Base-by-base conservation (phyloP, 75 land plant genomes). In the Cunninghamia lanceolata region DNA sequence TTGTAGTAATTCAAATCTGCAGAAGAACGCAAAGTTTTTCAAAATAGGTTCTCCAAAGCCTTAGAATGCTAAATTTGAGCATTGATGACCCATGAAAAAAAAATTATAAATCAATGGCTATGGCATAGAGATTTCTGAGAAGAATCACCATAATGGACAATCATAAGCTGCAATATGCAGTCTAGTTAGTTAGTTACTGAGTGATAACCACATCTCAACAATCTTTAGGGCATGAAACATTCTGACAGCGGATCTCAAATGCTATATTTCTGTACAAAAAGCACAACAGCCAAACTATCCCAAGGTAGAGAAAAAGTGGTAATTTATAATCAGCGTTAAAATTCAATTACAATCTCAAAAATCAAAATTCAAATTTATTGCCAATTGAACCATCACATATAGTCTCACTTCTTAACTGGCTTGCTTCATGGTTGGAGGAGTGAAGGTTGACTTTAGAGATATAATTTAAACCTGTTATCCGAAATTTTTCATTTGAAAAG, bases 401-500 rank as follows among this genome's bases (percentile, higher is more conserved):
- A 38, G 43, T 21, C 19, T 77, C 80, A 7, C n/a, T 39, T 17
- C 80, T 38, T 19, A 34, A 36, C 40, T 39, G 80, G 80, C 43
- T 77, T 77, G 42, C 80, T 17, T 25, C 43, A 34, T 38, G 8
- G 25, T 77, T 77, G 80, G 42, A 77, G 8, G 10, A 39, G 25
- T 19, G 80, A 39, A 39, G 21, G 40, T 76, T 16, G 9, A 9
- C 1, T 21, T 39, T 77, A 40, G 28, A 8, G n/a, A 6, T 19
- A 40, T 25, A 39, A 40, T 39, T 40, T 39, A 40, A 77, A 77
- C 34, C 40, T 85, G 32, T 71, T 59, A 68, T 84, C 86, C 11
- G 86, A 84, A 30, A 83, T 85, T 16, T 84, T 88, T 32, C 92
- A 54, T 47, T 91, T 85, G 74, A 98, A 96, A 25, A 98, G 97